Percentiles rank a stretch among this genome's conserved stretches.
These are phyloP conservation scores for Suaeda aralocaspica DNA, from an alignment of 148 eudicot species.

Conservation along the genomic window DNA sequence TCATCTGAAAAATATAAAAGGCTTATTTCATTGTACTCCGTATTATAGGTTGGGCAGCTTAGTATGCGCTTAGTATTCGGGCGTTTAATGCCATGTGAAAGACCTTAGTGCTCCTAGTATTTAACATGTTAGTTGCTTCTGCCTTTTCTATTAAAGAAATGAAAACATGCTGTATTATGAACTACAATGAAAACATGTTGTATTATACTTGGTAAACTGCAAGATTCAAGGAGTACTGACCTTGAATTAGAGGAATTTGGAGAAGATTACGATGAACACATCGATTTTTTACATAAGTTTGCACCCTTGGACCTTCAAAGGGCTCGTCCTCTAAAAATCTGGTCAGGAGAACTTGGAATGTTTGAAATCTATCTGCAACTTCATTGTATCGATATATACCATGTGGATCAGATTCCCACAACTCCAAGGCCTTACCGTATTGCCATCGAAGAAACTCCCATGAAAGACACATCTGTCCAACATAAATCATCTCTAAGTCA, in stretches of 20 bases:
- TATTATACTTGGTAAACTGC: no score
- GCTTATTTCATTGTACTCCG: no score
- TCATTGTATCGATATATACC: conserved; percentile 49
- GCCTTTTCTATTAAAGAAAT: no score
- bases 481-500: conserved; percentile 77
- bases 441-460: conserved; percentile 96
- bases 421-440: conserved; percentile 75
- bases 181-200: no score
- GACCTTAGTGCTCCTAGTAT: no score
- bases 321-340: conserved; percentile 80
- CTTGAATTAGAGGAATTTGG: conserved; percentile 86
- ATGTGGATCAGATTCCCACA: conserved; percentile 76
- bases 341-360: conserved; percentile 82
- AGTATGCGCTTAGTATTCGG: no score
- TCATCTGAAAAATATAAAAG: no score
- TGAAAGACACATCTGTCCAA: conserved; percentile 92
- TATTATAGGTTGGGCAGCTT: no score
- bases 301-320: conserved; percentile 79
- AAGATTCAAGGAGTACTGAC: no score
- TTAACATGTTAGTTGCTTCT: no score
- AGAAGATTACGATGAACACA: conserved; percentile 69
- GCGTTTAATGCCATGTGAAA: no score
- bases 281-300: conserved; percentile 60
- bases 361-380: conserved; percentile 89
- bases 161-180: no score